Evolutionary conservation across 345 rosid species (phyloP).

Genomic region (Nasturtium officinale): DNA sequence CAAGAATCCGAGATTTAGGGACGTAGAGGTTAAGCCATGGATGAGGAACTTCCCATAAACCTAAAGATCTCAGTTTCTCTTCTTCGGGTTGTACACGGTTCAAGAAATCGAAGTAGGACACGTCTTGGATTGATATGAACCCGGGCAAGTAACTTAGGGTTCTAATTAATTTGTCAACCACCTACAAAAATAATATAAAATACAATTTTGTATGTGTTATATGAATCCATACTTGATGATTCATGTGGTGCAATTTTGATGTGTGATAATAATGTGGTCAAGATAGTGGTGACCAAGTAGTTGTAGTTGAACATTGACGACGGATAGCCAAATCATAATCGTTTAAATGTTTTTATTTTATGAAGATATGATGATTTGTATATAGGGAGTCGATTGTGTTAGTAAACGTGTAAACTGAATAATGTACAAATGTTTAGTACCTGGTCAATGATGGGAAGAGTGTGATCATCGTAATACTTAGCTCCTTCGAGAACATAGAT

Average conservation of each 20-base stretch:
- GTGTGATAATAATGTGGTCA: background rate
- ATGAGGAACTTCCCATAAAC: constrained; percentile 97
- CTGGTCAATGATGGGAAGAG: constrained; percentile 41
- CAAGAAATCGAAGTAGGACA: constrained; percentile 69
- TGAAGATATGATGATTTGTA: background rate
- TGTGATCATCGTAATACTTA: constrained; percentile 65
- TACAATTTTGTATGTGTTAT: background rate
- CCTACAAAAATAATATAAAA: constrained; percentile 39
- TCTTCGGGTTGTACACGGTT: constrained; percentile 80
- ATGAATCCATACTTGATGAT: constrained; percentile 42
- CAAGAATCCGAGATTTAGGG: constrained; percentile 65
- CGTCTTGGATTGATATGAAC: constrained; percentile 59
- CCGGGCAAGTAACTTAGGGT: constrained; percentile 46
- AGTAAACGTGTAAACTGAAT: constrained; percentile 21
- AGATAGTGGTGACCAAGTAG: too few relatives aligned
- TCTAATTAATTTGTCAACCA: constrained; percentile 39
- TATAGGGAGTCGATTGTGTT: background rate
- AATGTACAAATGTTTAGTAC: constrained; percentile 41
- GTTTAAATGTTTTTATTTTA: background rate
- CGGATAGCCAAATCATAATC: too few relatives aligned
- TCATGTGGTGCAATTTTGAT: constrained; percentile 12
- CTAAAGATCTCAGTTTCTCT: constrained; percentile 65
- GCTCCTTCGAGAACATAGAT: constrained; percentile 83
- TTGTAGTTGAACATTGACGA: too few relatives aligned
- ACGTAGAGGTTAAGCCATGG: constrained; percentile 97